These are phyloP conservation scores for Flaveria linearis DNA, from an alignment of 129 eudicot genomes.

Conservation along the genomic window DNA sequence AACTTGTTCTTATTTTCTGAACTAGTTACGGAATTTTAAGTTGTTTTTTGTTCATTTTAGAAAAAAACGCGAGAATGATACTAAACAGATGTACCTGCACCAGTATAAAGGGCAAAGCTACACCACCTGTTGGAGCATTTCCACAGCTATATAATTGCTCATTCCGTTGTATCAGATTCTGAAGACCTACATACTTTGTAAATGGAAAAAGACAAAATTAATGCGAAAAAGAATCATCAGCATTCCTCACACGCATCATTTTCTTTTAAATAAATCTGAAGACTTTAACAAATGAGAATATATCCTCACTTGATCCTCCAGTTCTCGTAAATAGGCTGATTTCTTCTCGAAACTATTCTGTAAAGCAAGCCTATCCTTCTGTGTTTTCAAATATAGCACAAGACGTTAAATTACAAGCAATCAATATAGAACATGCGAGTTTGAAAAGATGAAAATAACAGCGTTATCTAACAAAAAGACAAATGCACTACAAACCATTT, in stretches of 20 bases:
- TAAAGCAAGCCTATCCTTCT: slow-evolving; percentile 54
- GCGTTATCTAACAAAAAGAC: slow-evolving; percentile 3
- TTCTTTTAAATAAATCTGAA: background rate
- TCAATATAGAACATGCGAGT: slow-evolving; percentile 7
- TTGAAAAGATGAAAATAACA: background rate
- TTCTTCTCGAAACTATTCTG: slow-evolving; percentile 52
- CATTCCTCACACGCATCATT: slow-evolving; percentile 21
- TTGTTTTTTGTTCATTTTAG: background rate
- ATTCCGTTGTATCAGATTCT: slow-evolving; percentile 64
- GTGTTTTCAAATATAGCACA: slow-evolving; percentile 19
- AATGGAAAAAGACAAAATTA: slow-evolving; percentile 12
- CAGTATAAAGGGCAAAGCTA: slow-evolving; percentile 68
- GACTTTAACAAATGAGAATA: background rate
- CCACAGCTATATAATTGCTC: slow-evolving; percentile 54
- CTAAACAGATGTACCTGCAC: slow-evolving; percentile 52
- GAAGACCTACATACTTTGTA: slow-evolving; percentile 58
- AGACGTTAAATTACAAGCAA: background rate
- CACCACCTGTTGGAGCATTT: slow-evolving; percentile 64
- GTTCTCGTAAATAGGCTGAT: slow-evolving; percentile 54
- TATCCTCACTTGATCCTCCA: slow-evolving; percentile 66
- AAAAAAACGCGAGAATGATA: background rate
- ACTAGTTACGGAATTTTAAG: background rate
- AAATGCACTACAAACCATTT: background rate
- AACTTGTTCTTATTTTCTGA: background rate
- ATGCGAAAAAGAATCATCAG: slow-evolving; percentile 23